phyloP scores from a whole-genome alignment of 2,329 filamentous ascomycete species.

The Phaeosphaeria sp. region DNA sequence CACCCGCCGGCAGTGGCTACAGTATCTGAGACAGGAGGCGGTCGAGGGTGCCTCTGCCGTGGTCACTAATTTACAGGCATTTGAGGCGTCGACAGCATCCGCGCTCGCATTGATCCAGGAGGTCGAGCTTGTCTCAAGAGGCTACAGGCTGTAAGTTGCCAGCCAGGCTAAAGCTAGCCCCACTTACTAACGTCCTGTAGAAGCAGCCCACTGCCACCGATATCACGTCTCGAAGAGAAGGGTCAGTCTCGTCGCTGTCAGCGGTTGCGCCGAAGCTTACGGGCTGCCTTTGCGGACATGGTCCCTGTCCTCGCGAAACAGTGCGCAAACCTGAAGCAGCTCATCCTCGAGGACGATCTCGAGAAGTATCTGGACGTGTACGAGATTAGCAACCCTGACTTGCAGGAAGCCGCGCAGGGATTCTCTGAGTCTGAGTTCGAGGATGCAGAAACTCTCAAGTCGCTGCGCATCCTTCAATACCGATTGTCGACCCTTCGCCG shows the following conservation, averaged over 20 bases:
- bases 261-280: constrained; percentile 78
- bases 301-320: constrained; percentile 76
- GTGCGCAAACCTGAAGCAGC: constrained; percentile 70
- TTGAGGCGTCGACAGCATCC: constrained; percentile 78
- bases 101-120: constrained; percentile 87
- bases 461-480: constrained; percentile 70
- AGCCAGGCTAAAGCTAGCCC: constrained; percentile 7
- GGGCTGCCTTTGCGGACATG: constrained; percentile 71
- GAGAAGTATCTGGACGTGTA: constrained; percentile 87
- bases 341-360: constrained; percentile 80
- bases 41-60: constrained; percentile 73
- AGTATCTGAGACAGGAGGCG: constrained; percentile 77
- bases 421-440: constrained; percentile 73
- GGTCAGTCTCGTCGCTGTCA: constrained; percentile 80
- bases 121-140: constrained; percentile 92
- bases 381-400: constrained; percentile 56
- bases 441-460: constrained; percentile 78
- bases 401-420: constrained; percentile 56
- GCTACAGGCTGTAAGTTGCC: constrained; percentile 76
- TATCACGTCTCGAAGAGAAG: constrained; percentile 86
- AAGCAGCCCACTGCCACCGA: constrained; percentile 88
- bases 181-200: constrained; percentile 55
- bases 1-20: constrained; percentile 80
- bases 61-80: constrained; percentile 77
- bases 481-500: constrained; percentile 82